Base-by-base conservation (phyloP, 1,139 yeast genomes). In the Geotrichum klebahnii region DNA sequence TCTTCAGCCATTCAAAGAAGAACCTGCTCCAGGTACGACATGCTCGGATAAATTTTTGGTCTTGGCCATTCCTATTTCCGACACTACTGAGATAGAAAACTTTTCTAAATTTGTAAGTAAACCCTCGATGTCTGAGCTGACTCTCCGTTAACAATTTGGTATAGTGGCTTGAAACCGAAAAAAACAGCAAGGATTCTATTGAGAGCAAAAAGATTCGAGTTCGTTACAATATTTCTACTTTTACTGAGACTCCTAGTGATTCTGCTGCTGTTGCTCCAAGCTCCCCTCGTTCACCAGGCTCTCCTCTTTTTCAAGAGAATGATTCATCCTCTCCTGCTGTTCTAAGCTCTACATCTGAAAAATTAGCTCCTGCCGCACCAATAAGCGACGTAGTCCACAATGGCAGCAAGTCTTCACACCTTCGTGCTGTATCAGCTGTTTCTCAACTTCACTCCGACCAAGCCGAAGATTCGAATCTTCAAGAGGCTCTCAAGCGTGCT, bases 31-130 rank as follows among this genome's bases (percentile, higher is more conserved):
- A 46, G 87, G 81, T 61, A 79, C 77, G 70, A 83, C 83, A 70
- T 84, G 95, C 69, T 85, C 84, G 68, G 97, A 92, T 71, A 92
- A 92, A 72, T 92, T 92, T 67, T 79, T 92, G 65, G 83, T 92
- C 55, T 92, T 90, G 60, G 81, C 94, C 28, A 76, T 89, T 58
- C 43, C 41, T 17, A 17, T 48, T 12, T 33, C 45, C 3, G 34
- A 62, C 67, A 40, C 26, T 12, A 40, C 44, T 8, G 36, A 17
- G 28, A 40, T 40, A 17, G 59, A 60, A 35, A 50, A 75, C 47
- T 87, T 86, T 49, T 77, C 87, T 53, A 83, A 81, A 48, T 71
- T 77, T 29, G 44, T 40, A 31, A 19, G 44, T 28, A 4, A 19
- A 5, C 12, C 19, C 6, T n/a, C 20, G 5, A 35, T 5, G 23